Percentiles rank a stretch among this genome's conserved stretches.
phyloP scores from a whole-genome alignment of 176 grass and related monocot species.

The Lolium multiflorum region DNA sequence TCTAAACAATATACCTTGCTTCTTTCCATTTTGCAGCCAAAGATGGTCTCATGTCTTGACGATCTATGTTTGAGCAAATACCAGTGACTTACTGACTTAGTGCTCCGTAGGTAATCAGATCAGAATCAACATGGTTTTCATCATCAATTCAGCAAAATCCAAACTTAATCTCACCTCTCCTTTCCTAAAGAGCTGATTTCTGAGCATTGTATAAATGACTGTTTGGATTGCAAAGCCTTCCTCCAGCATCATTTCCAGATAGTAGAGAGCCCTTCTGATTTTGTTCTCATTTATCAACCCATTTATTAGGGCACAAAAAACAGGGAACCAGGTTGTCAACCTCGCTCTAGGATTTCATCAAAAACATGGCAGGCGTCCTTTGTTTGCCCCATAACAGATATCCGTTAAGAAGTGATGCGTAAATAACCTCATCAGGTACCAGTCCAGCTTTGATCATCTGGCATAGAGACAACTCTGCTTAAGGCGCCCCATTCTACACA shows the following conservation, averaged over 20 bases:
- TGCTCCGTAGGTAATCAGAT: conserved; percentile 46
- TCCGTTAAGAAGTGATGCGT: conserved; percentile 48
- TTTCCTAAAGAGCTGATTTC: conserved; percentile 50
- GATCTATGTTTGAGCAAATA: conserved; percentile 41
- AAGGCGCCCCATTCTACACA: conserved; percentile 36
- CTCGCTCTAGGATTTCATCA: conserved; percentile 45
- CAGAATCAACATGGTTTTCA: conserved; percentile 44
- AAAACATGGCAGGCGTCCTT: conserved; percentile 35
- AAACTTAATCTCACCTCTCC: conserved; percentile 32
- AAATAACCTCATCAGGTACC: conserved; percentile 43
- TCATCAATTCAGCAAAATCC: conserved; percentile 43
- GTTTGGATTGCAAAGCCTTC: conserved; percentile 50
- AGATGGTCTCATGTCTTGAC: conserved; percentile 16
- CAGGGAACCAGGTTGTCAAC: conserved; percentile 41
- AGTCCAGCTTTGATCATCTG: conserved; percentile 40
- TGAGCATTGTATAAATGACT: conserved; percentile 50
- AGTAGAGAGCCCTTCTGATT: conserved; percentile 29
- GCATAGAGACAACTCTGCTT: conserved; percentile 31
- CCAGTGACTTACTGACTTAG: conserved; percentile 28
- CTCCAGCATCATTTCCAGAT: conserved; percentile 51
- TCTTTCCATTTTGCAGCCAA: conserved; percentile 38
- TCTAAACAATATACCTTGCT: conserved; percentile 45
- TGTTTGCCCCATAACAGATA: conserved; percentile 22
- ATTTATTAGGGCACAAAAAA: conserved; percentile 49
- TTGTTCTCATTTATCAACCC: conserved; percentile 46